Evolutionary conservation across 164 flowering plant genomes (phyloP).

Genomic region (Hamamelis virginiana): DNA sequence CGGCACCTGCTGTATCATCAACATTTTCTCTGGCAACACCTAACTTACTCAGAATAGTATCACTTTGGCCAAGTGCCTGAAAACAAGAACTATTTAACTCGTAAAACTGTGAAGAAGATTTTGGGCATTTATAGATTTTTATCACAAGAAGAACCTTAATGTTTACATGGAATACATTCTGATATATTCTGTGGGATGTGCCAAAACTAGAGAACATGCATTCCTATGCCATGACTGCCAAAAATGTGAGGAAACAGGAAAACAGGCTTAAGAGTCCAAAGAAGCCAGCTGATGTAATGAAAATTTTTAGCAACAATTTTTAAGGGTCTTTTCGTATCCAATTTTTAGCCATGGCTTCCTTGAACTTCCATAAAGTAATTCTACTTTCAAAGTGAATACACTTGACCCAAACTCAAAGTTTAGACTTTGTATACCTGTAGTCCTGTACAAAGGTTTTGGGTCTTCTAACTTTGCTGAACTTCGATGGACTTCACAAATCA

Average conservation of each 20-base stretch:
- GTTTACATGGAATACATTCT: neutral
- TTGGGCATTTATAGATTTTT: too few relatives aligned
- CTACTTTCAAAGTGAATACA: too few relatives aligned
- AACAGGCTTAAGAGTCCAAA: neutral
- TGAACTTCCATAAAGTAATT: too few relatives aligned
- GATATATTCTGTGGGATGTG: neutral
- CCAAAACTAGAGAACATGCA: neutral
- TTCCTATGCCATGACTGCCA: neutral
- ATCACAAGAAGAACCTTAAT: neutral
- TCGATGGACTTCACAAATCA: neutral
- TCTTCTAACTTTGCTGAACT: neutral
- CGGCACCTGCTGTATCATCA: conserved; percentile 36
- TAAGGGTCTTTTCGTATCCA: too few relatives aligned
- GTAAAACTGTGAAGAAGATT: neutral
- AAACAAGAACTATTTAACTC: conserved; percentile 7
- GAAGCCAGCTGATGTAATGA: neutral
- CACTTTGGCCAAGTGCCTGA: conserved; percentile 48
- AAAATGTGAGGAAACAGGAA: neutral
- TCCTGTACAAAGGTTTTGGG: too few relatives aligned
- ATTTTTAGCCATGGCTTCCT: too few relatives aligned
- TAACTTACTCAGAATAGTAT: conserved; percentile 22
- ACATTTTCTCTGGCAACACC: conserved; percentile 30
- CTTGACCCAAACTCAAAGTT: too few relatives aligned
- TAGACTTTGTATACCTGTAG: too few relatives aligned
- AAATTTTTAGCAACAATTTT: neutral